Percentiles rank a stretch among this genome's conserved stretches.
Conservation (phyloP, 2,329 filamentous ascomycete species). For the Knufia petricola region DNA sequence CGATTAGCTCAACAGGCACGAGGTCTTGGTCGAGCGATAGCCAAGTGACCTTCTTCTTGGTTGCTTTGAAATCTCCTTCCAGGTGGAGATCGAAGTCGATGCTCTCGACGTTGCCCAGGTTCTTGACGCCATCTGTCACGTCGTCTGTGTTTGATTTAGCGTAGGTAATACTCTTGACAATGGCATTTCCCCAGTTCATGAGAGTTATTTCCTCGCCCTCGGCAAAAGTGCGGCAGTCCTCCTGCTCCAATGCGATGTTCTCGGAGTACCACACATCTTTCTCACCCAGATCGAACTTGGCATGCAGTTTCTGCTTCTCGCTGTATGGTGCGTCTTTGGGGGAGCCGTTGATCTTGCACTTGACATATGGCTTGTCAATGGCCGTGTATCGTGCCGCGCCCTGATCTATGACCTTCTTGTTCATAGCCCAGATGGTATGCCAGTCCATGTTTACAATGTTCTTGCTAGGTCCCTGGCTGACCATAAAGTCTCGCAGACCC, state of each 20-base stretch:
- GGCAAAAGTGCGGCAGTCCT: slow-evolving; percentile 26
- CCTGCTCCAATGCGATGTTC: slow-evolving; percentile 27
- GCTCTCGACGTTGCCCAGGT: slow-evolving; percentile 47
- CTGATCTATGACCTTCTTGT: slow-evolving; percentile 80
- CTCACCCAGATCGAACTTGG: slow-evolving; percentile 27
- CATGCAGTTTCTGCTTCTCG: slow-evolving; percentile 27
- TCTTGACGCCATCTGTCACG: slow-evolving; percentile 18
- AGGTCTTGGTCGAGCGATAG: slow-evolving; percentile 64
- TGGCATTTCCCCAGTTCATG: slow-evolving; percentile 28
- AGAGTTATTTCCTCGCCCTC: slow-evolving; percentile 28
- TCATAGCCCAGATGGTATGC: slow-evolving; percentile 44
- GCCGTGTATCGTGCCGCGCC: slow-evolving; percentile 26
- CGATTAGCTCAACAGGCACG: slow-evolving; percentile 73
- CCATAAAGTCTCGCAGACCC: slow-evolving; percentile 41
- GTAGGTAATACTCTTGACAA: slow-evolving; percentile 21
- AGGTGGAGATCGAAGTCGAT: slow-evolving; percentile 71
- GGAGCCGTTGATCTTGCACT: slow-evolving; percentile 44
- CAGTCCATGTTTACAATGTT: slow-evolving; percentile 43
- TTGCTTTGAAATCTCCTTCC: slow-evolving; percentile 77
- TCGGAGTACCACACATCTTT: slow-evolving; percentile 27
- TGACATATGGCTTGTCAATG: slow-evolving; percentile 24
- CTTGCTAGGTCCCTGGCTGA: slow-evolving; percentile 41
- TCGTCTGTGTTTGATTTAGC: slow-evolving; percentile 14
- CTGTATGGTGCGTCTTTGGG: slow-evolving; percentile 42
- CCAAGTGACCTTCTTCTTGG: slow-evolving; percentile 87